phyloP scores from a whole-genome alignment of 257 asterid genomes.

The Penstemon eatonii region DNA sequence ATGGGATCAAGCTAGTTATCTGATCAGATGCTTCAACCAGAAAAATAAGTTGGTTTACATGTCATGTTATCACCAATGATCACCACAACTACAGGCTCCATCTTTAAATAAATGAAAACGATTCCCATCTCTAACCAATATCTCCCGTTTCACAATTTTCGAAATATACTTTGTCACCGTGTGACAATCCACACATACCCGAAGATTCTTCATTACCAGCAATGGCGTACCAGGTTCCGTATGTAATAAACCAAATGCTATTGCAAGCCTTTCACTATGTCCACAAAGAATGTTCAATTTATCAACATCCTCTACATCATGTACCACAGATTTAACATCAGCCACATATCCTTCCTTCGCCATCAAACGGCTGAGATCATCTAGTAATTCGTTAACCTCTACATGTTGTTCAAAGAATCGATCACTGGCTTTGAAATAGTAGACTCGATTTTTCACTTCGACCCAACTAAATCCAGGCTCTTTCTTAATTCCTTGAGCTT shows the following conservation, averaged over 20 bases:
- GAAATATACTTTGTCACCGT: conserved; percentile 57
- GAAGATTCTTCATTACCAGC: conserved; percentile 62
- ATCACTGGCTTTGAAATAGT: conserved; percentile 51
- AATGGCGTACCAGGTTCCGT: conserved; percentile 54
- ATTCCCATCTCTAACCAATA: conserved; percentile 63
- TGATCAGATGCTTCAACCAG: no score
- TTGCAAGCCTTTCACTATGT: conserved; percentile 66
- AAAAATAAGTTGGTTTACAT: no score
- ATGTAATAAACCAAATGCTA: conserved; percentile 56
- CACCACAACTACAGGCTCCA: conserved; percentile 27
- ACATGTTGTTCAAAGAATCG: conserved; percentile 40
- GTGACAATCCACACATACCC: conserved; percentile 73
- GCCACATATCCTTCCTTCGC: conserved; percentile 63
- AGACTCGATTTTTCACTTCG: conserved; percentile 46
- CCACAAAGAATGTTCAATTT: conserved; percentile 51
- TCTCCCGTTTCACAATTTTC: conserved; percentile 50
- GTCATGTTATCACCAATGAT: no score
- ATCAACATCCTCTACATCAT: conserved; percentile 59
- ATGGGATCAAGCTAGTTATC: no score
- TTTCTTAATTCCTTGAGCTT: conserved; percentile 56
- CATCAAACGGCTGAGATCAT: conserved; percentile 45
- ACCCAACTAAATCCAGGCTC: conserved; percentile 82
- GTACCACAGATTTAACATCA: conserved; percentile 49
- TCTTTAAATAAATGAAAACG: conserved; percentile 60
- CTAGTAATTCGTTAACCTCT: conserved; percentile 45